Evolutionary conservation across 2,329 filamentous ascomycete genomes (phyloP), one percentile per base, ranked within the genome.

Genomic region (Sporothrix pseudoabietina): DNA sequence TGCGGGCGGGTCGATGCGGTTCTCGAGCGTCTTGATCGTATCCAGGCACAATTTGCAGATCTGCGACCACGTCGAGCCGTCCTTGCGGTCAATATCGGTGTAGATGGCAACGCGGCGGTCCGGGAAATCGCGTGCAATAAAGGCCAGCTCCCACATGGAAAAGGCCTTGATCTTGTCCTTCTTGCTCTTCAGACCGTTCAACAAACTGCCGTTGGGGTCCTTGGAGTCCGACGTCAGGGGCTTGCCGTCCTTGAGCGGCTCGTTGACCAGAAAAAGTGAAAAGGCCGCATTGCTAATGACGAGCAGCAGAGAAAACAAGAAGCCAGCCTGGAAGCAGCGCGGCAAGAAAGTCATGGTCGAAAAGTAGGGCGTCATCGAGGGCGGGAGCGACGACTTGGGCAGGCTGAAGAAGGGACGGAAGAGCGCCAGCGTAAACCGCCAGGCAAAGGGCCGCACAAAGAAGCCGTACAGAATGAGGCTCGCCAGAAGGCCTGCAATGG

Each of bases 91-190:
- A 75, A 97, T 92, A 77, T 98, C 95, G 73, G 90, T 89, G 81
- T 93, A 98, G 72, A 98, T 93, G 26, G 89, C 88, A 80, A 91
- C 92, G 71, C 95, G 89, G 47, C 94, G 90, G n/a, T 89, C 86
- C 19, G 90, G 86, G 75, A 92, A 94, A 71, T 89, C 87, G 73
- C 91, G 88, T 52, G 92, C 90, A 77, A 98, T 97, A 72, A 93
- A 86, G 41, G 90, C 89, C 39, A 98, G 85, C 79, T 98, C 95
- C 94, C 94, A 97, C 81, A 97, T 92, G 19, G 95, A 94, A 80
- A 97, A 97, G 0, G 89, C 91, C 82, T 89, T 90, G 74, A 93
- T 89, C 10, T 92, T 85, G 9, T 93, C 86, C 80, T 95, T 96
- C 82, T 94, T 96, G 76, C 91, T 91, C 80, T 91, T 94, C 63